Evolutionary conservation across 441 rosid genomes (phyloP).

Genomic region (Croton laevigatus): DNA sequence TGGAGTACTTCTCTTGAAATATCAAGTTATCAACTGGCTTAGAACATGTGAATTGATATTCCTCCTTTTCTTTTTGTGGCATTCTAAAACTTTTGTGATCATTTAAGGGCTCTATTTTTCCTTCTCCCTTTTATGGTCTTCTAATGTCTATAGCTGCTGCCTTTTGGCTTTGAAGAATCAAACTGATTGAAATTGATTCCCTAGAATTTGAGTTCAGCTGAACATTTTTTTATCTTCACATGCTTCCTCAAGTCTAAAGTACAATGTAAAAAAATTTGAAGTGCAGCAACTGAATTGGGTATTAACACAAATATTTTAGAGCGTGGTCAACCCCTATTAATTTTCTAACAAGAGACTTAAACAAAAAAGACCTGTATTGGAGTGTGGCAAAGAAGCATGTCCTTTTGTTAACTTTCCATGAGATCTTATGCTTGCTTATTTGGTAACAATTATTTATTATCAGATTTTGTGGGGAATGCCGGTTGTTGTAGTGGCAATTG

Average conservation of each 20-base stretch:
- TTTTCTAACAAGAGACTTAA: background rate
- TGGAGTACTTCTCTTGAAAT: slow-evolving; percentile 11
- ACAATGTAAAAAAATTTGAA: background rate
- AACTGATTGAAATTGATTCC: slow-evolving; percentile 5
- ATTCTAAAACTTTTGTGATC: background rate
- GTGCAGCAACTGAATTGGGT: background rate
- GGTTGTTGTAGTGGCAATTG: background rate
- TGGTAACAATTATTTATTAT: background rate
- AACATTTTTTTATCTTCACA: background rate
- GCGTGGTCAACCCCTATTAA: background rate
- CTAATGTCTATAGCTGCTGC: slow-evolving; percentile 5
- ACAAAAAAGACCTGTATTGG: background rate
- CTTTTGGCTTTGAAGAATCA: background rate
- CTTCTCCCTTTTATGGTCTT: background rate
- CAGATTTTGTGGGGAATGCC: background rate
- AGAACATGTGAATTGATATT: background rate
- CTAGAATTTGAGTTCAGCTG: background rate
- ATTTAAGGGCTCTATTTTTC: background rate
- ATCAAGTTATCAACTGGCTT: background rate
- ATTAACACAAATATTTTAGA: background rate
- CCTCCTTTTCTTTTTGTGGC: background rate
- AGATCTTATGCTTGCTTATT: background rate
- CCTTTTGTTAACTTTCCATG: background rate
- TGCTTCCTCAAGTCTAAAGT: slow-evolving; percentile 3
- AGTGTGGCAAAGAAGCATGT: background rate